Evolutionary conservation across 352 stramenopile genomes (phyloP).

Genomic region (Globisporangium okanoganense): DNA sequence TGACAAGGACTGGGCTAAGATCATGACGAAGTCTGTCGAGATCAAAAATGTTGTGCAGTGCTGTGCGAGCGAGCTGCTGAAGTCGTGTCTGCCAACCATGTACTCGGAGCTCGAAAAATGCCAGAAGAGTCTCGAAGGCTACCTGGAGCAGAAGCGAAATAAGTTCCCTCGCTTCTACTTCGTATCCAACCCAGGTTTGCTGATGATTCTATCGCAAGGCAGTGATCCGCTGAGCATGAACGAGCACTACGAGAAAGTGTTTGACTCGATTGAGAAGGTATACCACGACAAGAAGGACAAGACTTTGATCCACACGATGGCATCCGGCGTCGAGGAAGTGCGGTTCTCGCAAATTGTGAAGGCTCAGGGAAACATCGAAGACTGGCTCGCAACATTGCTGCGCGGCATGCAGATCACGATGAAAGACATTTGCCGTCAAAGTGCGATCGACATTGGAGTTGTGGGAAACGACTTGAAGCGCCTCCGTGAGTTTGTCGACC

Average conservation of each 20-base stretch:
- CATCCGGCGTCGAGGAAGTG: slow-evolving; percentile 93
- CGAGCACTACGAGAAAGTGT: slow-evolving; percentile 99
- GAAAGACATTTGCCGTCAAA: slow-evolving; percentile 96
- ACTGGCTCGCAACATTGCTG: slow-evolving; percentile 97
- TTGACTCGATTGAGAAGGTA: slow-evolving; percentile 98
- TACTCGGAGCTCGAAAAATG: slow-evolving; percentile 98
- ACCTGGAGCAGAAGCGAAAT: slow-evolving; percentile 98
- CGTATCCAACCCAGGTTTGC: slow-evolving; percentile 95
- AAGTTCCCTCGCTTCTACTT: slow-evolving; percentile 99
- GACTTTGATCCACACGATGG: slow-evolving; percentile 93
- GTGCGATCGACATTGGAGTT: slow-evolving; percentile 89
- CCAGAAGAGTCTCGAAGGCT: slow-evolving; percentile 97
- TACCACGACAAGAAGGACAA: slow-evolving; percentile 99
- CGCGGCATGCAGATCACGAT: slow-evolving; percentile 95
- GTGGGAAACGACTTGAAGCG: slow-evolving; percentile 91
- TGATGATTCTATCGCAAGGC: slow-evolving; percentile 97
- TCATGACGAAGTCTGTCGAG: slow-evolving; percentile 93
- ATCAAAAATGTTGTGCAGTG: slow-evolving; percentile 92
- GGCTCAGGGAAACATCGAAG: slow-evolving; percentile 97
- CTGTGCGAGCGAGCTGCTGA: slow-evolving; percentile 96
- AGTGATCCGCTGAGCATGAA: slow-evolving; percentile 98
- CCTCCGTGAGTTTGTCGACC: slow-evolving; percentile 93
- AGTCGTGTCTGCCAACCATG: slow-evolving; percentile 95
- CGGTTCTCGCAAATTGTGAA: slow-evolving; percentile 94
- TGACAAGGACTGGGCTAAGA: slow-evolving; percentile 98